Evolutionary conservation across 2,329 filamentous ascomycete species (phyloP), one percentile per base, ranked within the genome.

Genomic region (Colletotrichum gloeosporioides): DNA sequence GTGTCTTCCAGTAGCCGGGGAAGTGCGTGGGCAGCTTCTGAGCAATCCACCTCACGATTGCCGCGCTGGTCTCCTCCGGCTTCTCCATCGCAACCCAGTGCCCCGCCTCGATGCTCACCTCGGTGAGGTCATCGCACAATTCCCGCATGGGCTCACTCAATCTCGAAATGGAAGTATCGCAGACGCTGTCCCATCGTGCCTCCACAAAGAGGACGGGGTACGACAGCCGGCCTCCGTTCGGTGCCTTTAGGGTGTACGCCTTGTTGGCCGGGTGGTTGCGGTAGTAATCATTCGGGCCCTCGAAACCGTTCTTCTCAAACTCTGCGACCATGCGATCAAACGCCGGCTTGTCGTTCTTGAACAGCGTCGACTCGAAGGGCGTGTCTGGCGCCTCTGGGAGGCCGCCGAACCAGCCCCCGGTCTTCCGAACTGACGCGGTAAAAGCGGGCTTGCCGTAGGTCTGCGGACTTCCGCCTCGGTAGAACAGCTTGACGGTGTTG

Each of bases 281-380:
- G 73, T 89, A 89, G 77, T 76, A 76, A 3, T 67, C n/a, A 32
- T 72, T 68, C 2, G 69, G 55, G 31, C 69, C 69, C 25, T 63
- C 63, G 87, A 99, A 99, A 79, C 93, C 93, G 77, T 93, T 92
- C 96, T 96, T 99, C 86, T 99, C 97, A 80, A 98, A 97, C 82
- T 98, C 94, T 8, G 90, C 89, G 1, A 95, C 93, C 66, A 99
- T 92, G 65, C 91, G 91, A 86, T 98, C 95, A 3, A 93, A 90
- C 16, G 92, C 93, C 76, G 69, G 69, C 44, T 63, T 73, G 16
- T 76, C 69, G 5, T 63, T 16, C 39, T 36, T 63, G 63, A 67
- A 57, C 3, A 68, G 8, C 22, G 73, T 55, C 4, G 8, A 25
- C 31, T 76, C 31, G 25, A 64, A 63, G n/a, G 71, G 49, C 29